Evolutionary conservation across 805 yeast species (phyloP), one percentile per base, ranked within the genome.

Genomic region (Isabelozyma pseudorhagii): DNA sequence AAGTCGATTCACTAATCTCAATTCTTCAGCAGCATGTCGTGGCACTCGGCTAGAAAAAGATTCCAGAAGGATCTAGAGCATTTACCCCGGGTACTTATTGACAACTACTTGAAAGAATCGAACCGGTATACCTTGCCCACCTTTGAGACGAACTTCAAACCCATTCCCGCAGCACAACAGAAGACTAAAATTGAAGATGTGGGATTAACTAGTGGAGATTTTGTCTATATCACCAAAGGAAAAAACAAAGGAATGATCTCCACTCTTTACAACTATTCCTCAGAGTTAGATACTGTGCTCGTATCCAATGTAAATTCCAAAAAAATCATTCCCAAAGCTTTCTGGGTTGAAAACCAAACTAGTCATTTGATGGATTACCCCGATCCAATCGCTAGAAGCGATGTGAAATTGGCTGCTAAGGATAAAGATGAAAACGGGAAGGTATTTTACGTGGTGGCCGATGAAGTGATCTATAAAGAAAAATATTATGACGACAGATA

Each of bases 361-460:
- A 79, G 86, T 41, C 93, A 89, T 56, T 82, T 89, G 42, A 73
- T 85, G 21, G 84, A 85, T 36, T 80, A 81, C 59, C 96, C 96
- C 38, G 72, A 71, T 38, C 78, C 84, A 5, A 77, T 89, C 28
- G 80, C 82, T 38, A 77, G 80, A 53, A 71, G 73, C 21, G 81
- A 85, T 54, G 71, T 92, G 50, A 84, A 85, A 61, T 78, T 93
- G 45, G 94, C 93, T 1, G 92, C 93, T 21, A 87, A 87, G 54
- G 78, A 89, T 45, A 82, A 76, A 47, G 84, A 85, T 55, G 89
- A 82, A 46, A 76, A 78, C 25, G 93, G 93, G 2, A 65, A 75
- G 8, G 69, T 78, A 42, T 80, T 78, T 57, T 85, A 89, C 40
- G 87, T 90, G 11, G 97, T 91, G 3, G 90, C 96, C 27, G 87